Evolutionary conservation across 1,139 yeast genomes (phyloP), one percentile per base, ranked within the genome.

Genomic region (Pichia terricola): DNA sequence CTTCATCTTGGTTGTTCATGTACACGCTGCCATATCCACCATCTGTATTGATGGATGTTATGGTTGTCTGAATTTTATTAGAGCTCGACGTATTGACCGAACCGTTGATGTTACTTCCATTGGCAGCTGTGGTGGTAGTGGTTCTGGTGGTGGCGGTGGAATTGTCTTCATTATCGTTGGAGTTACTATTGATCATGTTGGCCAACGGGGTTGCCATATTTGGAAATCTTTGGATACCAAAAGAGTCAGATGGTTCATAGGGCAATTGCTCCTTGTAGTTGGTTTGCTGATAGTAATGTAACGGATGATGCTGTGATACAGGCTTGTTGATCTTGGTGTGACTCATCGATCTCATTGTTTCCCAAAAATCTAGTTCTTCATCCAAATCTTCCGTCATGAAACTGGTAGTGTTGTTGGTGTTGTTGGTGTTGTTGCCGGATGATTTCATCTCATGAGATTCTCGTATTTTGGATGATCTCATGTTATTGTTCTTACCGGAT

Each of bases 321-420:
- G 77, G 67, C 39, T 48, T 57, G 25, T 38, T 46, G 7, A 33
- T 42, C 38, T 55, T 52, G 31, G 57, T 67, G 54, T 63, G 66
- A 4, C 72, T 62, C 32, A 79, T 59, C 31, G 78, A 70, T 45
- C 82, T 68, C 73, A 81, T 70, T 2, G 79, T 75, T 52, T 81
- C 87, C 84, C 86, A 80, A 55, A 80, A 81, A 57, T 79, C 87
- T 34, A 75, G 54, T 22, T 77, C 86, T 40, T 70, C 47, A 26
- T 71, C 76, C 5, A 67, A 55, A 11, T 66, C 71, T 37, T 59
- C 64, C 2, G 55, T 42, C 8, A 44, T 27, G 37, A 46, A 49
- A 31, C 40, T 40, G 28, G 44, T 45, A n/a, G 25, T 28, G 10
- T 22, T 27, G 28, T 34, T 30, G 4, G 25, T 32, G n/a, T 11